Percentiles rank a stretch among this genome's conserved stretches.
Evolutionary conservation across 495 filamentous ascomycete genomes (phyloP).

Genomic region (Penicillium cosmopolitanum): DNA sequence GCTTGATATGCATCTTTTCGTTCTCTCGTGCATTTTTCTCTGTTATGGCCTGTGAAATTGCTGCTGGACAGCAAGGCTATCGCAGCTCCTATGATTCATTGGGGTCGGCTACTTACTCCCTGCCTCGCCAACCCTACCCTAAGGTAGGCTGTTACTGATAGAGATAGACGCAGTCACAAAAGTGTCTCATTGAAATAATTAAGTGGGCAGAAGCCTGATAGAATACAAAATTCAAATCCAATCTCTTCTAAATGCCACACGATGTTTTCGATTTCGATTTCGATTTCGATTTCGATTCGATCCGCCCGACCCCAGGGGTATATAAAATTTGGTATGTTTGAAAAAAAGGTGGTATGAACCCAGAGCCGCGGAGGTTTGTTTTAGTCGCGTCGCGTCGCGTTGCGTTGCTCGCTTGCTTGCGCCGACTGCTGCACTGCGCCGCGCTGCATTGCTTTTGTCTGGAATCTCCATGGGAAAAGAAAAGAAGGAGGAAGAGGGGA

Average conservation of each 20-base stretch:
- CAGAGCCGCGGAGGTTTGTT: constrained; percentile 8
- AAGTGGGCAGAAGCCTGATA: constrained; percentile 6
- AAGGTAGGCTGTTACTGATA: neutral
- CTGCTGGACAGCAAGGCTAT: no score
- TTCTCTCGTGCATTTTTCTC: no score
- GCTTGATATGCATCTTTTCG: no score
- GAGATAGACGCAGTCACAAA: neutral
- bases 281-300: neutral
- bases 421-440: no score
- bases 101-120: no score
- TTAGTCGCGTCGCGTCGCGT: neutral
- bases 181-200: no score
- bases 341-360: constrained; percentile 21
- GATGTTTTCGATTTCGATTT: constrained; percentile 6
- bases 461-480: constrained; percentile 24
- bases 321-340: constrained; percentile 35
- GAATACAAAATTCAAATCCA: constrained; percentile 30
- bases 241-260: constrained; percentile 10
- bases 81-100: no score
- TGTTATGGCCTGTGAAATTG: no score
- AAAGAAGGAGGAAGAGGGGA: constrained; percentile 11
- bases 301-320: constrained; percentile 36
- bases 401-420: neutral
- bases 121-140: no score
- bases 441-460: constrained; percentile 12